These are phyloP conservation scores for Capsella bursapastoris DNA, from an alignment of 345 rosid species.

Conservation along the genomic window DNA sequence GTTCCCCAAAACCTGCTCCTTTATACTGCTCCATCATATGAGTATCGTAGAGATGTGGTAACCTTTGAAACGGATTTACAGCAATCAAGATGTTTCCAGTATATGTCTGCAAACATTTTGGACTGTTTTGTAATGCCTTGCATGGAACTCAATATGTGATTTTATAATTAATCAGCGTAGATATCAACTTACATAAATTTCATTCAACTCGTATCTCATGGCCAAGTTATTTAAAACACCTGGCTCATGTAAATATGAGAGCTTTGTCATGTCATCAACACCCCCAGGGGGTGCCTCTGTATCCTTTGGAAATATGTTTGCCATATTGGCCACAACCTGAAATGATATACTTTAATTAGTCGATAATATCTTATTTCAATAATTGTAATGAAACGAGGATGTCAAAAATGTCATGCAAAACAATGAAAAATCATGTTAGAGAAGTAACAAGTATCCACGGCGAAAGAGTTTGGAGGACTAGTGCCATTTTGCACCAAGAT, in stretches of 20 bases:
- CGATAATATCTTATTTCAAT: slow-evolving; percentile 17
- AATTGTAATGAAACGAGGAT: slow-evolving; percentile 14
- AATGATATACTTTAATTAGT: slow-evolving; percentile 27
- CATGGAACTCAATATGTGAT: neutral
- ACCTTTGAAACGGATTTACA: slow-evolving; percentile 97
- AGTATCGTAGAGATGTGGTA: slow-evolving; percentile 96
- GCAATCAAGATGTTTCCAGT: slow-evolving; percentile 98
- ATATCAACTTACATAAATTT: slow-evolving; percentile 79
- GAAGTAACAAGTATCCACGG: slow-evolving; percentile 5
- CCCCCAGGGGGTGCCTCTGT: slow-evolving; percentile 98
- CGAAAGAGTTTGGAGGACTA: neutral
- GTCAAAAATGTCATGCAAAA: slow-evolving; percentile 13
- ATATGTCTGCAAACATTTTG: slow-evolving; percentile 72
- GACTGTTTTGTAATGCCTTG: slow-evolving; percentile 16
- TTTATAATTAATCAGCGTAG: slow-evolving; percentile 12
- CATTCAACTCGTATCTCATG: slow-evolving; percentile 94
- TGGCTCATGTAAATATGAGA: slow-evolving; percentile 97
- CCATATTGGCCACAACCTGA: slow-evolving; percentile 84
- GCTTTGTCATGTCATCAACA: slow-evolving; percentile 99
- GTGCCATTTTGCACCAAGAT: slow-evolving; percentile 3
- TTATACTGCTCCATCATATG: slow-evolving; percentile 99
- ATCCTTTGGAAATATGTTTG: slow-evolving; percentile 89
- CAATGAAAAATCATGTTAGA: neutral
- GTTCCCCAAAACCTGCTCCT: slow-evolving; percentile 97
- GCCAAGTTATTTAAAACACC: slow-evolving; percentile 96